Percentiles rank a stretch among this genome's conserved stretches.
phyloP scores from a whole-genome alignment of 139 green algal species.

The Chloropicon primus region DNA sequence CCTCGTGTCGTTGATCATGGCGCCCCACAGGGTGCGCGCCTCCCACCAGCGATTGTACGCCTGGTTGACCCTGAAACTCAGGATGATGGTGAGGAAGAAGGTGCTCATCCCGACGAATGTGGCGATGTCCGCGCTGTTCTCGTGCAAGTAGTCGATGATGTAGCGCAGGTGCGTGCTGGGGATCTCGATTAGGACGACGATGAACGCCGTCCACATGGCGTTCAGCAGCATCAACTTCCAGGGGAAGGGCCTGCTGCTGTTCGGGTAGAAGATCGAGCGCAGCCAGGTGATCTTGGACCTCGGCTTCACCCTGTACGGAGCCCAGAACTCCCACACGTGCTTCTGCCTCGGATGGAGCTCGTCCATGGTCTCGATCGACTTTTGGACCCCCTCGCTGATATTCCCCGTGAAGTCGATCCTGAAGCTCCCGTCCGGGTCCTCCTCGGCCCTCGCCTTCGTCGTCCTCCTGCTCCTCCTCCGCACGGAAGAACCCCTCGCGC shows the following conservation, averaged over 20 bases:
- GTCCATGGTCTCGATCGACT: neutral
- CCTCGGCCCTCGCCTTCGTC: neutral
- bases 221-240: neutral
- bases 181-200: neutral
- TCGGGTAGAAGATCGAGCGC: neutral
- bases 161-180: neutral
- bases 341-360: neutral
- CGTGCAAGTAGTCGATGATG: neutral
- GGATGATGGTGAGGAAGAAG: neutral
- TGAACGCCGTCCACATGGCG: neutral
- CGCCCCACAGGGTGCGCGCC: neutral
- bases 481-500: neutral
- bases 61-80: neutral
- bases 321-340: neutral
- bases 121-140: neutral
- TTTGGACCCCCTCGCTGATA: neutral
- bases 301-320: neutral
- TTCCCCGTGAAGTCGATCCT: neutral
- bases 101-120: neutral
- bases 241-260: neutral
- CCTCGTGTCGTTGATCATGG: neutral
- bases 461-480: neutral
- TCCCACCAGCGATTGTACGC: neutral
- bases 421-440: neutral
- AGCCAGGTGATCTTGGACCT: neutral